phyloP scores from a whole-genome alignment of 495 filamentous ascomycete species.

The Xylaria venustula region DNA sequence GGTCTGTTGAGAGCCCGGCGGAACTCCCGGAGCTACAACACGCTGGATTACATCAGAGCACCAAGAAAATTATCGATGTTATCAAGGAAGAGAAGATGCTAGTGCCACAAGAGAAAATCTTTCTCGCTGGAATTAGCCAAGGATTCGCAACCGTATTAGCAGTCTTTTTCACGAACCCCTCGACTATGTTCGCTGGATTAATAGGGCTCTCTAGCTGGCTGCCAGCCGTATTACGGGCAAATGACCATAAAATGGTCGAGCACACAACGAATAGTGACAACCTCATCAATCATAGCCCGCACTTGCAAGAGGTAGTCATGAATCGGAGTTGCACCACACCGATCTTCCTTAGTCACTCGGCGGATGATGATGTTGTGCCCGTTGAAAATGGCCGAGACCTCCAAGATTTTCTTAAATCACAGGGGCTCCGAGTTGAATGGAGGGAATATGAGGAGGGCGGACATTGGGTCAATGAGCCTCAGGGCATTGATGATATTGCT shows the following conservation, averaged over 20 bases:
- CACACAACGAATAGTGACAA: not conserved
- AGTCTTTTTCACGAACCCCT: slow-evolving; percentile 34
- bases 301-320: too few relatives aligned
- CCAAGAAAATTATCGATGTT: slow-evolving; percentile 20
- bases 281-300: too few relatives aligned
- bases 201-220: slow-evolving; percentile 58
- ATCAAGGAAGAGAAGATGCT: slow-evolving; percentile 28
- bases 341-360: slow-evolving; percentile 54
- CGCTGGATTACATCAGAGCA: slow-evolving; percentile 27
- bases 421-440: slow-evolving; percentile 43
- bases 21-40: slow-evolving; percentile 32
- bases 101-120: slow-evolving; percentile 27
- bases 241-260: slow-evolving; percentile 5
- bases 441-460: slow-evolving; percentile 52
- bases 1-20: slow-evolving; percentile 28
- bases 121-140: slow-evolving; percentile 37
- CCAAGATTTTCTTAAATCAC: slow-evolving; percentile 33
- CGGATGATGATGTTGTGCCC: slow-evolving; percentile 51
- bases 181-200: slow-evolving; percentile 37
- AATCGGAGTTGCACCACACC: slow-evolving; percentile 28
- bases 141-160: slow-evolving; percentile 46
- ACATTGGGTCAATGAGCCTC: slow-evolving; percentile 56
- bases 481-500: slow-evolving; percentile 53
- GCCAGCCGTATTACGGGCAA: slow-evolving; percentile 32
- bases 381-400: slow-evolving; percentile 44